These are phyloP conservation scores for Hypoxylon cercidicola DNA, from an alignment of 495 filamentous ascomycete genomes.

Conservation along the genomic window DNA sequence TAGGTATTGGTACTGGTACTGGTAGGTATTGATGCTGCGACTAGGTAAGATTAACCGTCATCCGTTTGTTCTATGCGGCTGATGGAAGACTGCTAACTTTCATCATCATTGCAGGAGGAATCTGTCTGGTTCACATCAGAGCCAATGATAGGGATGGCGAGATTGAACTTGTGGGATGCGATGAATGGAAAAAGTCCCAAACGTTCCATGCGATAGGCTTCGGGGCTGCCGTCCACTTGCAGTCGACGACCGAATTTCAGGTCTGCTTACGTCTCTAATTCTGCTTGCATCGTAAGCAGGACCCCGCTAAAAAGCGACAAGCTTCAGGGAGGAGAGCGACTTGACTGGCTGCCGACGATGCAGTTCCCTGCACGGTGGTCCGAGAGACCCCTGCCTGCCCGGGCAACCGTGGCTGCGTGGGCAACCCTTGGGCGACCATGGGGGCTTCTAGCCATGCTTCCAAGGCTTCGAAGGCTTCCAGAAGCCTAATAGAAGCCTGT, in stretches of 20 bases:
- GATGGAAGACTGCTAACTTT: conserved; percentile 13
- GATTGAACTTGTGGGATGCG: conserved; percentile 8
- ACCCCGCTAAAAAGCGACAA: conserved; percentile 33
- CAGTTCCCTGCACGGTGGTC: conserved; percentile 36
- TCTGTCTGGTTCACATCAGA: conserved; percentile 20
- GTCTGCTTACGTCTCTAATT: conserved; percentile 36
- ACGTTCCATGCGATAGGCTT: conserved; percentile 28
- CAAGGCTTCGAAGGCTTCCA: conserved; percentile 41
- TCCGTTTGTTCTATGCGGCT: conserved; percentile 23
- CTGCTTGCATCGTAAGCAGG: conserved; percentile 40
- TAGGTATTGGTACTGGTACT: not conserved
- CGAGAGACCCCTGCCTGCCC: conserved; percentile 33
- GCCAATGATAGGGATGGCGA: conserved; percentile 20
- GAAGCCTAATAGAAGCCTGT: conserved; percentile 48
- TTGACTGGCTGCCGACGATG: conserved; percentile 32
- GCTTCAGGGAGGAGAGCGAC: conserved; percentile 29
- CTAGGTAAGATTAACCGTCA: no score
- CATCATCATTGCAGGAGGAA: not conserved
- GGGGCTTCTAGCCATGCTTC: conserved; percentile 41
- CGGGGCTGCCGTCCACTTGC: conserved; percentile 35
- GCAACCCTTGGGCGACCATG: conserved; percentile 22
- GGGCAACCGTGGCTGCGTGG: conserved; percentile 14
- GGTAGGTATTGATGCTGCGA: not conserved
- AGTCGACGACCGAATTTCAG: conserved; percentile 32
- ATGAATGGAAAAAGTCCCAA: conserved; percentile 17